Base-by-base conservation (phyloP, 495 filamentous ascomycete species). In the Glutinoglossum americanum region DNA sequence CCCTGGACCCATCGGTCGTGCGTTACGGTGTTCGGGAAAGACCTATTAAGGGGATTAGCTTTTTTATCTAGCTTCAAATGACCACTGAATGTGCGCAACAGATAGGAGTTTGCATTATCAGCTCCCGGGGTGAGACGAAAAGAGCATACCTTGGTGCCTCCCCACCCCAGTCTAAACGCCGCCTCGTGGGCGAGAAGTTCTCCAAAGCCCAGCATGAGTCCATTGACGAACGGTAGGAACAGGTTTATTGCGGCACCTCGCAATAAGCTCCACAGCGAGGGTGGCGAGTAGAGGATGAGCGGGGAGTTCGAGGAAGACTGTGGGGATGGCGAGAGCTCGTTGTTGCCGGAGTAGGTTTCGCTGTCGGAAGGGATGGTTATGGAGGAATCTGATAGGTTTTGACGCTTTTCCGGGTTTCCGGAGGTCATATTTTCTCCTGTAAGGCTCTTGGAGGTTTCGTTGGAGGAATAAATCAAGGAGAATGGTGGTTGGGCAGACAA, bases 141-240 rank as follows among this genome's bases (percentile, higher is more conserved):
- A 32, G 11, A 60, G 66, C 77, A 54, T 77, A 96, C 92, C 80
- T 89, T 89, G 61, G 92, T 96, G 54, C 82, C 81, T 44, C 84
- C 80, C 92, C 92, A 98, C 49, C 92, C 92, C 57, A 94, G 73
- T 62, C 88, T 75, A 65, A 89, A 98, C 13, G 92, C 92, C 11
- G 85, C 79, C 71, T 99, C 92, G 66, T 99, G 89, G 56, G 92
- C 92, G 66, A 97, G 83, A 39, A 99, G 72, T 70, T 99, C 92
- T 25, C 92, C 92, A 65, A 99, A 94, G 5, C 92, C 92, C 57
- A 99, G 71, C 92, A 99, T 99, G 70, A 99, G 75, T 23, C 92
- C 92, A 69, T 99, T 99, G 63, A 99, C 80, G 61, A 99, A 99
- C 0, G 92, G 92, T 2, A 99, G 73, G 0, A 99, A 59, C 8